phyloP scores from a whole-genome alignment of 331 rosid genomes.

The Rosa hybrid region DNA sequence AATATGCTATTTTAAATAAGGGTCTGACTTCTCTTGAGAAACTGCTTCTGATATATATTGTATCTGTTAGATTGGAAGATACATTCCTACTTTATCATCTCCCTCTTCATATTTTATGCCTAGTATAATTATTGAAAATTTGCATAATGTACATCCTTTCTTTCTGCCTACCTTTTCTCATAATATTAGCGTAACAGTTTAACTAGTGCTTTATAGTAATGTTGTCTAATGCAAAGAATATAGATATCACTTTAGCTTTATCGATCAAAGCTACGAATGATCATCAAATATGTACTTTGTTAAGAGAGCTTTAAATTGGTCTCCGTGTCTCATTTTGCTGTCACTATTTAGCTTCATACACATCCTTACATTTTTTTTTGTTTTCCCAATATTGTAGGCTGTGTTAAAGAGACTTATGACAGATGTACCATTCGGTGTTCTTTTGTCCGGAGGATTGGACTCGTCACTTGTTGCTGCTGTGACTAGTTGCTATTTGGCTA shows the following conservation, averaged over 20 bases:
- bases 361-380: too few species aligned
- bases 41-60: not conserved
- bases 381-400: conserved; percentile 62
- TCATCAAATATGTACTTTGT: too few species aligned
- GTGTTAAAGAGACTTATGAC: conserved; percentile 94
- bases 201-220: not conserved
- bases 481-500: conserved; percentile 65
- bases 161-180: not conserved
- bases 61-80: not conserved
- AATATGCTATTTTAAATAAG: not conserved
- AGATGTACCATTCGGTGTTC: conserved; percentile 97
- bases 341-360: too few species aligned
- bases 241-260: not conserved
- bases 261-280: not conserved
- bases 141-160: not conserved
- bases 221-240: not conserved
- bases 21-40: not conserved
- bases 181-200: not conserved
- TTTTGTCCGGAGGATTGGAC: conserved; percentile 91
- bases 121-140: not conserved
- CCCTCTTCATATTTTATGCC: not conserved
- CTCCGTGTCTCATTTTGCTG: too few species aligned
- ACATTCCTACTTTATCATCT: not conserved
- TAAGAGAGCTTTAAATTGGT: too few species aligned
- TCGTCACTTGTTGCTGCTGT: conserved; percentile 98